Base-by-base conservation (phyloP, 1,284 basidiomycete genomes). In the Cutaneotrichosporon spelunceum region DNA sequence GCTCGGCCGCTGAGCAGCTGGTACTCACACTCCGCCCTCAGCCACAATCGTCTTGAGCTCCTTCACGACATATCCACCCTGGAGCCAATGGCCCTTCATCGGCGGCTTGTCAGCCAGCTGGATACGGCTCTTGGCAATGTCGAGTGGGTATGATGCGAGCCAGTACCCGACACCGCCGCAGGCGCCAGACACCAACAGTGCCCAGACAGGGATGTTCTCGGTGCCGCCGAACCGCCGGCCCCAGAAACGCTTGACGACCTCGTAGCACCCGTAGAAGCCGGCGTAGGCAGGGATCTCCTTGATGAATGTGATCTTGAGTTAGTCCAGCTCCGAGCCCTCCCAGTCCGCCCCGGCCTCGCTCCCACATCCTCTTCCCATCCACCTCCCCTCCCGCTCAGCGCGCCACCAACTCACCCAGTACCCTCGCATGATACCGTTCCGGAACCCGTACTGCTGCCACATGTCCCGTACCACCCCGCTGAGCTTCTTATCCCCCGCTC, bases 201-300 rank as follows among this genome's bases (percentile, higher is more conserved):
- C 88, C 93, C 93, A 97, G 1, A 95, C 85, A 0, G 94, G 94
- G 3, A 97, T 66, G 44, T 88, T 81, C 27, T 83, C 65, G 33
- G 48, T 52, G 3, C 56, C 53, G 44, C 54, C 59, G n/a, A 47
- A 60, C 45, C 54, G 49, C 44, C 56, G 33, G 42, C 66, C 82
- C 69, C 96, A 91, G 60, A 83, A 80, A 14, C 92, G 86, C 80
- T 93, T 97, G 8, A 89, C 86, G 60, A 86, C 89, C 77, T 97
- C 95, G 76, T 92, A 99, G 0, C 87, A 92, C 60, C 73, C 71
- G 54, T 79, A 79, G 64, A 79, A 91, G 85, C 90, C 92, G 45
- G 93, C 93, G 73, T 97, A 97, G 8, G 93, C 94, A 4, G 94
- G 94, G 49, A 96, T 92, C 78, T 98, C 95, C 69, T 93, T 83